These are phyloP conservation scores for Senna tora DNA, from an alignment of 306 rosid genomes.

Conservation along the genomic window DNA sequence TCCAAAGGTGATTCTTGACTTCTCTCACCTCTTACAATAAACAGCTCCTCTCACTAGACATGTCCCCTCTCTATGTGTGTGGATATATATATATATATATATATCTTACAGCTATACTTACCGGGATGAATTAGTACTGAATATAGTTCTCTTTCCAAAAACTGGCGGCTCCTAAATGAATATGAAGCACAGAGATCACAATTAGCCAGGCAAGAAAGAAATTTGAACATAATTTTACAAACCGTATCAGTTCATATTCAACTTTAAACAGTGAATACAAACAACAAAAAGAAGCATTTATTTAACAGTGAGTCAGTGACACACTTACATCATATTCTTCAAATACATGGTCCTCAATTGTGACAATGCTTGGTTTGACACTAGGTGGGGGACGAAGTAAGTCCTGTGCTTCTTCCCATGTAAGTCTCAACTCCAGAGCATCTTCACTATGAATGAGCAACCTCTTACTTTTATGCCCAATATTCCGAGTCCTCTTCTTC, in stretches of 20 bases:
- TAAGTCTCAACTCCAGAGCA: conserved; percentile 78
- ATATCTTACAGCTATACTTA: conserved; percentile 41
- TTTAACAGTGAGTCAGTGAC: conserved; percentile 30
- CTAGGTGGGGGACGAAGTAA: conserved; percentile 88
- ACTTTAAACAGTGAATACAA: conserved; percentile 5
- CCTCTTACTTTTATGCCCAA: conserved; percentile 85
- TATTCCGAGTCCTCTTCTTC: conserved; percentile 81
- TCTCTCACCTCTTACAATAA: no score
- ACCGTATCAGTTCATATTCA: conserved; percentile 15
- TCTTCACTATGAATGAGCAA: conserved; percentile 82
- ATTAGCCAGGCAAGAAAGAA: conserved; percentile 27
- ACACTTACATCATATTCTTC: conserved; percentile 89
- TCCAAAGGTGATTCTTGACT: no score
- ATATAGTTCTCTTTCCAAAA: conserved; percentile 86
- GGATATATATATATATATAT: background rate
- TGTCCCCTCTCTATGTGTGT: background rate
- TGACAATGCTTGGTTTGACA: conserved; percentile 76
- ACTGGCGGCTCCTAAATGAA: conserved; percentile 85
- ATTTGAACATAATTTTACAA: conserved; percentile 33
- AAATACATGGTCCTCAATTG: conserved; percentile 80
- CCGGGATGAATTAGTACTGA: conserved; percentile 69
- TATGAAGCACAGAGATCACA: conserved; percentile 35
- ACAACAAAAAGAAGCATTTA: conserved; percentile 17
- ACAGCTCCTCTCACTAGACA: no score
- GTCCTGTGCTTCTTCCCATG: conserved; percentile 99